Base-by-base conservation (phyloP, 2,329 filamentous ascomycete genomes). In the Fusarium mexicanum region DNA sequence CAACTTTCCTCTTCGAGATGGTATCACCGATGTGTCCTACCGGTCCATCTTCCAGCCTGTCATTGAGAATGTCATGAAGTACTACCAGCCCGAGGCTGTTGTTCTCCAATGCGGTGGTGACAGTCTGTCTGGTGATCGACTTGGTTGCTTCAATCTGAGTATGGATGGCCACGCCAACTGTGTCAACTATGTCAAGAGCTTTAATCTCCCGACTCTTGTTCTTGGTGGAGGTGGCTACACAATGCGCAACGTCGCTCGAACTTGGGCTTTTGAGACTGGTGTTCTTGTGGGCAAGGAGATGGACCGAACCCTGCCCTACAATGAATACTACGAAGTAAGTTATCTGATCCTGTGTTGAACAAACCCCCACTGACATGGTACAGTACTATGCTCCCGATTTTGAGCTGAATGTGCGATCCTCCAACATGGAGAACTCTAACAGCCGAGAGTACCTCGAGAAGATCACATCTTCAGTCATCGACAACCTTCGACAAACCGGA, bases 91-190 rank as follows among this genome's bases (percentile, higher is more conserved):
- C 2, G 91, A 95, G 77, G 96, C 95, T 8, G 96, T 99, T 62
- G 96, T 98, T 10, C 88, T 99, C 8, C 96, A 99, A 82, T 99
- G 96, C 79, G 96, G 96, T 63, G 96, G 96, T 55, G 96, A 99
- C 85, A 97, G 93, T 78, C 88, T 99, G 22, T 97, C 95, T 35
- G 96, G 96, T 54, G 96, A 99, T 83, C 91, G 96, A 41, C 89
- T 99, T 1, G 96, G 96, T 60, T 97, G 95, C 82, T 99, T 99
- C 88, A 99, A 98, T 81, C 88, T 99, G 71, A 98, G 97, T 83
- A 98, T 99, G 90, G 92, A 92, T 78, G 96, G 96, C 8, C 96
- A 99, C 82, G 95, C 96, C 75, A 95, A 95, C 83, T 99, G 96
- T 81, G 94, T 98, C 76, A 92, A 92, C 75, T 98, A 93, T 77